Percentiles rank a stretch among this genome's conserved stretches.
Evolutionary conservation across 495 filamentous ascomycete species (phyloP).

Genomic region (Cetradonia linearis): DNA sequence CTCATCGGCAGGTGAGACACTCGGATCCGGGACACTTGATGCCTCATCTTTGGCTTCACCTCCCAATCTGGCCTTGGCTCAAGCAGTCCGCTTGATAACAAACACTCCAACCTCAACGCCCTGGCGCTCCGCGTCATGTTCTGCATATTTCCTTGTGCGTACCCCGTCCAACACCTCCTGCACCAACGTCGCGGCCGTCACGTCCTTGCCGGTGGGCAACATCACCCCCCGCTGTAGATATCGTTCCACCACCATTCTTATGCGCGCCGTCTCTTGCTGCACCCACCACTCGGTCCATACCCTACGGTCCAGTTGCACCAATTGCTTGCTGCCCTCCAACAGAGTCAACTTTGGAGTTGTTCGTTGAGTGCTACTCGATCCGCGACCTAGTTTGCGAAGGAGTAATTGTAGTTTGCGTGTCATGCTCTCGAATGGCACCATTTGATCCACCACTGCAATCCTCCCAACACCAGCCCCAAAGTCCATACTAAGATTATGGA

Average conservation of each 20-base stretch:
- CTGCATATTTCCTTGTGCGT: slow-evolving; percentile 37
- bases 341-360: slow-evolving; percentile 39
- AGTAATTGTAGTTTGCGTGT: slow-evolving; percentile 40
- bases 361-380: slow-evolving; percentile 23
- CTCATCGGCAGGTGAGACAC: not conserved
- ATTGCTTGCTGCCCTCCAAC: slow-evolving; percentile 42
- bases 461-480: slow-evolving; percentile 47
- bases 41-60: not conserved
- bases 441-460: slow-evolving; percentile 46
- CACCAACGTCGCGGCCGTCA: slow-evolving; percentile 46
- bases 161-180: slow-evolving; percentile 57
- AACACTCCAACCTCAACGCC: slow-evolving; percentile 55
- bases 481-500: slow-evolving; percentile 52
- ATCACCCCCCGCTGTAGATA: slow-evolving; percentile 47
- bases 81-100: slow-evolving; percentile 42
- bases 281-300: slow-evolving; percentile 64
- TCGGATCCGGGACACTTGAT: too few relatives aligned
- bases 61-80: not conserved
- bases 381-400: slow-evolving; percentile 34
- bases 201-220: slow-evolving; percentile 32
- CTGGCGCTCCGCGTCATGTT: slow-evolving; percentile 36
- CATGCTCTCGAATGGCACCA: slow-evolving; percentile 51
- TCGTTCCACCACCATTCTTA: slow-evolving; percentile 48
- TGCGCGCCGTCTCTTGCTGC: slow-evolving; percentile 57
- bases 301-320: slow-evolving; percentile 44